Base-by-base conservation (phyloP, 208 protist genomes). In the Strigomonas galati region DNA sequence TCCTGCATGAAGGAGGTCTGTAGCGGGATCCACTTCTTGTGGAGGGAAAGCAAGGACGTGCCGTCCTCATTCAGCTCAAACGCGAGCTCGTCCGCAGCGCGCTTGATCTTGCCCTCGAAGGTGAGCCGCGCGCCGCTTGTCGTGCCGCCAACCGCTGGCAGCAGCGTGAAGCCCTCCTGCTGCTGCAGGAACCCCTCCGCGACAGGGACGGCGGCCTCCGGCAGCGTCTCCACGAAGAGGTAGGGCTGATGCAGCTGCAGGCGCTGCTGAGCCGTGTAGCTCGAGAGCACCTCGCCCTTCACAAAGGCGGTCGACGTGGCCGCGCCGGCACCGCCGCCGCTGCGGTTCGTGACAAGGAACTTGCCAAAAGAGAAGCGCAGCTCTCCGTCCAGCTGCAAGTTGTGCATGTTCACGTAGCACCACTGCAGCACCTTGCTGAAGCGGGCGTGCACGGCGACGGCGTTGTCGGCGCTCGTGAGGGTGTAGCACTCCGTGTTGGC, bases 341-440 rank as follows among this genome's bases (percentile, higher is more conserved):
- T 40, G 53, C 62, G 71, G 46, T 74, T 68, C 17, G 84, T 57
- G 17, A 97, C 66, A 27, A 97, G 68, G 24, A 97, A 75, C 73
- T 93, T 94, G 1, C 91, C 91, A 27, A 97, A 58, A 27, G 77
- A 80, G 6, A 94, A 59, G 57, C 65, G 73, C 1, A 97, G 73
- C 75, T 97, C 91, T 21, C 87, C 89, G 69, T 97, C 91, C 84
- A 97, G 93, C 63, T 88, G 84, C 40, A 97, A 65, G 74, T 94
- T 97, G 71, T 68, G 82, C 84, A 97, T 91, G 75, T 97, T 97
- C 37, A 97, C 71, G 59, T 87, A 74, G 65, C 91, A 97, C 91
- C 91, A 97, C 76, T 97, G 91, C 53, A 97, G 78, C 40, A 92
- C 91, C 63, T 94, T 94, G 76, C 87, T 94, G 66, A 86, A 95